These are phyloP conservation scores for Pelargonium citronellum DNA, from an alignment of 441 rosid genomes.

Conservation along the genomic window DNA sequence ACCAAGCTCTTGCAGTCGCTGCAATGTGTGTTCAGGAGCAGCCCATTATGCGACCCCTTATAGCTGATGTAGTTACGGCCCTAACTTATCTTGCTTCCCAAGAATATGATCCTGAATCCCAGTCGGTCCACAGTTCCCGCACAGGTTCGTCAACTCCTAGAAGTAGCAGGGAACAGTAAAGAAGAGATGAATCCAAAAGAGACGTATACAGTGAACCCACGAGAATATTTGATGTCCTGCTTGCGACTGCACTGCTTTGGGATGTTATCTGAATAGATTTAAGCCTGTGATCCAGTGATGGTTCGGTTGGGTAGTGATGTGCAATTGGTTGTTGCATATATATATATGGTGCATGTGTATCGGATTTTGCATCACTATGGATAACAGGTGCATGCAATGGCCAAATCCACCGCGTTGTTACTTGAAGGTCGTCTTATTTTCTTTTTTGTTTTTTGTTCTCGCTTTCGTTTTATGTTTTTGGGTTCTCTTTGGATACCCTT, in stretches of 20 bases:
- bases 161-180: neutral
- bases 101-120: slow-evolving; percentile 38
- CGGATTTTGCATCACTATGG: slow-evolving; percentile 15
- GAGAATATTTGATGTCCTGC: neutral
- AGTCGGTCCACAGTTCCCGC: slow-evolving; percentile 31
- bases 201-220: too few relatives aligned
- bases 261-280: slow-evolving; percentile 6
- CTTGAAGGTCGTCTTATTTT: neutral
- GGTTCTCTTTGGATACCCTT: too few relatives aligned
- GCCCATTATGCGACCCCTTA: slow-evolving; percentile 81
- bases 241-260: neutral
- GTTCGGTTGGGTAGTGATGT: slow-evolving; percentile 7
- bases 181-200: too few relatives aligned
- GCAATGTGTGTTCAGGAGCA: slow-evolving; percentile 98
- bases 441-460: neutral
- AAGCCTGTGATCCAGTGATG: slow-evolving; percentile 7
- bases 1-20: slow-evolving; percentile 93
- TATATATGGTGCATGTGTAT: neutral
- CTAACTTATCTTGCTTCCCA: slow-evolving; percentile 76
- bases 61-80: slow-evolving; percentile 84
- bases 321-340: slow-evolving; percentile 11
- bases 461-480: too few relatives aligned
- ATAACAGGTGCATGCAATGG: slow-evolving; percentile 15
- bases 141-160: slow-evolving; percentile 5
- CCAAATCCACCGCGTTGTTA: slow-evolving; percentile 17